Evolutionary conservation across 768 basidiomycete species (phyloP).

Genomic region (Kwoniella europaea): DNA sequence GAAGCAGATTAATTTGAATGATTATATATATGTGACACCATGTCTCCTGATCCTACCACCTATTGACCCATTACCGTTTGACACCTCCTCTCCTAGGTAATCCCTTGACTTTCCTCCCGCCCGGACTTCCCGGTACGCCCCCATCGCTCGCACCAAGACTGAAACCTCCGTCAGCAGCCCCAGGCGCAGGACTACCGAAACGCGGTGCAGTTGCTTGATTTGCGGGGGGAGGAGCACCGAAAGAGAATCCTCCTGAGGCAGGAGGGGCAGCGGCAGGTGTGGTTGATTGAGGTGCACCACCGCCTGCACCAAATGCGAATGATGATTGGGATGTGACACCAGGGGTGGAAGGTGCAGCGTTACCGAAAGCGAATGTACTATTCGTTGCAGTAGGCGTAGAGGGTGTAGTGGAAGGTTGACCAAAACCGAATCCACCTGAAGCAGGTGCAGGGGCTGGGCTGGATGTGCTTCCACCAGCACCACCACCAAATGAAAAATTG

Average conservation of each 20-base stretch:
- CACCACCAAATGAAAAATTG: conserved; percentile 19
- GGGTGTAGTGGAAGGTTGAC: conserved; percentile 4
- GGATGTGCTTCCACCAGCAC: conserved; percentile 3
- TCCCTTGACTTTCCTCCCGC: conserved; percentile 24
- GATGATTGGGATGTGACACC: background rate
- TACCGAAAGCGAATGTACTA: conserved; percentile 8
- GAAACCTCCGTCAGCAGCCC: conserved; percentile 18
- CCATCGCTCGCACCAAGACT: conserved; percentile 25
- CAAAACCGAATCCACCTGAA: conserved; percentile 23
- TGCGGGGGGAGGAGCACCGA: conserved; percentile 18
- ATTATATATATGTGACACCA: background rate
- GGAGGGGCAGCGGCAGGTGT: conserved; percentile 24
- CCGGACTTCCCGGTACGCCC: conserved; percentile 23
- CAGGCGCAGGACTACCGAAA: conserved; percentile 31
- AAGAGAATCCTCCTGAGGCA: conserved; percentile 13
- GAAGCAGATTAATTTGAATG: no score
- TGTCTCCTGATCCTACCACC: background rate
- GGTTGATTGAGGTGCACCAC: conserved; percentile 1
- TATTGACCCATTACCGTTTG: conserved; percentile 16
- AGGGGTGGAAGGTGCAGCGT: conserved; percentile 5
- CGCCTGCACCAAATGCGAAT: conserved; percentile 14
- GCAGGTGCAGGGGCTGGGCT: conserved; percentile 15
- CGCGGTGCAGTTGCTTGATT: conserved; percentile 8
- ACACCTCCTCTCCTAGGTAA: conserved; percentile 25
- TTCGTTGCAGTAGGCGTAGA: conserved; percentile 6